Evolutionary conservation across 2,329 filamentous ascomycete species (phyloP).

Genomic region (Fusarium equiseti): DNA sequence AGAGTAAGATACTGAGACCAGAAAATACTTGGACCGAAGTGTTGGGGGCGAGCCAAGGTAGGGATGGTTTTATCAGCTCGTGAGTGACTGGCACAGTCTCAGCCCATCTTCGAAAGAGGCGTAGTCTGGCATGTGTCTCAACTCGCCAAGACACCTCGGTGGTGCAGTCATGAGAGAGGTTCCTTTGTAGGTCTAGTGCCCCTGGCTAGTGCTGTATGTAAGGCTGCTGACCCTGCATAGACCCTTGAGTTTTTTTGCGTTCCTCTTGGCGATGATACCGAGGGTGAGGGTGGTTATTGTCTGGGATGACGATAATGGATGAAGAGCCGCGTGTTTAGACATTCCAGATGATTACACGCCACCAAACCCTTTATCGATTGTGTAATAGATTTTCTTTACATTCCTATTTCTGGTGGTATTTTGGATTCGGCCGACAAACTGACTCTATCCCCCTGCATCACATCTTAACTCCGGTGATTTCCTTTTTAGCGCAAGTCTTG

Average conservation of each 20-base stretch:
- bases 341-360: neutral
- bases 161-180: neutral
- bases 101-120: constrained; percentile 20
- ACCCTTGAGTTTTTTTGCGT: neutral
- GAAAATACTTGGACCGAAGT: neutral
- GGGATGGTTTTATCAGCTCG: constrained; percentile 23
- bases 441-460: constrained; percentile 4
- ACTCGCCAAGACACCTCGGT: constrained; percentile 1
- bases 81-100: constrained; percentile 2
- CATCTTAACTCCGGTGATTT: constrained; percentile 33
- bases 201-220: constrained; percentile 35
- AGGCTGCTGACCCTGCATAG: constrained; percentile 20
- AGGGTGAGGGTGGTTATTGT: neutral
- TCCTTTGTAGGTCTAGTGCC: constrained; percentile 2
- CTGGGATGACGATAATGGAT: neutral
- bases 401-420: too few relatives aligned
- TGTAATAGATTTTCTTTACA: too few relatives aligned
- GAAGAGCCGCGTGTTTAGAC: neutral
- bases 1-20: neutral
- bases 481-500: constrained; percentile 21
- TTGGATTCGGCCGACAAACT: neutral
- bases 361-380: too few relatives aligned
- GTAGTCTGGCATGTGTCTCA: constrained; percentile 40
- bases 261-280: neutral
- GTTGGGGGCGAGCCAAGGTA: neutral